Evolutionary conservation across 2,329 filamentous ascomycete species (phyloP).

Genomic region (Pseudopyricularia javanii): DNA sequence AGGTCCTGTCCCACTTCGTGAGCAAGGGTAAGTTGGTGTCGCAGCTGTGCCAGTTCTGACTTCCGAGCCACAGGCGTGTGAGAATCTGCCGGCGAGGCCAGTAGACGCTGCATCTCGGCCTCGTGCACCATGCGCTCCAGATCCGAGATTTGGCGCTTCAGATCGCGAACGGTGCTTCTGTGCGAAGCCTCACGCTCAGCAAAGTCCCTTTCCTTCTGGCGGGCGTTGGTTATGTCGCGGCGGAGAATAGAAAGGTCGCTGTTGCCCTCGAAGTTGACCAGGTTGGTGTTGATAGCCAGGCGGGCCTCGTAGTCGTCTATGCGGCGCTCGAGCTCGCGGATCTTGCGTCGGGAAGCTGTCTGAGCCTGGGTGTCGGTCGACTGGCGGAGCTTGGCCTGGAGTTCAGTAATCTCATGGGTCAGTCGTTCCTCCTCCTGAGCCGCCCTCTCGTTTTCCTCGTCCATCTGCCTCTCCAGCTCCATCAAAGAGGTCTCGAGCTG

Average conservation of each 20-base stretch:
- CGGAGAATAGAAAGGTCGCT: constrained; percentile 49
- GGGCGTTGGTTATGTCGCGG: constrained; percentile 48
- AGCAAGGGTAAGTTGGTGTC: constrained; percentile 46
- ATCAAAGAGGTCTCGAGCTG: constrained; percentile 42
- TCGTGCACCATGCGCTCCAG: constrained; percentile 59
- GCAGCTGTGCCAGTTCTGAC: constrained; percentile 44
- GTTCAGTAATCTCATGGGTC: constrained; percentile 37
- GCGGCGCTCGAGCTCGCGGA: constrained; percentile 52
- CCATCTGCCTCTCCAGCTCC: constrained; percentile 49
- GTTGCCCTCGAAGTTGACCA: constrained; percentile 23
- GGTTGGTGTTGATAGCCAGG: constrained; percentile 20
- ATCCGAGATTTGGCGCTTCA: constrained; percentile 53
- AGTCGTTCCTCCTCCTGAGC: constrained; percentile 53
- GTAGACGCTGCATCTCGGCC: constrained; percentile 39
- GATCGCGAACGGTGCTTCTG: constrained; percentile 47
- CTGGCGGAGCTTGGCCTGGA: constrained; percentile 33
- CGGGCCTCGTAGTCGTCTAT: constrained; percentile 40
- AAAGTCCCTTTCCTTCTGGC: constrained; percentile 54
- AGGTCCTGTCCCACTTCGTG: constrained; percentile 47
- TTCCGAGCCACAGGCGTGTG: constrained; percentile 38
- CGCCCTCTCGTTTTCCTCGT: constrained; percentile 54
- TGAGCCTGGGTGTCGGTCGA: constrained; percentile 40
- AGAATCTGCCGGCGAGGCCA: constrained; percentile 26
- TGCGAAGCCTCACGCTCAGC: constrained; percentile 53
- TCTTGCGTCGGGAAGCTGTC: constrained; percentile 46